Base-by-base conservation (phyloP, 805 yeast species). In the Myxozyma lipomycoides region DNA sequence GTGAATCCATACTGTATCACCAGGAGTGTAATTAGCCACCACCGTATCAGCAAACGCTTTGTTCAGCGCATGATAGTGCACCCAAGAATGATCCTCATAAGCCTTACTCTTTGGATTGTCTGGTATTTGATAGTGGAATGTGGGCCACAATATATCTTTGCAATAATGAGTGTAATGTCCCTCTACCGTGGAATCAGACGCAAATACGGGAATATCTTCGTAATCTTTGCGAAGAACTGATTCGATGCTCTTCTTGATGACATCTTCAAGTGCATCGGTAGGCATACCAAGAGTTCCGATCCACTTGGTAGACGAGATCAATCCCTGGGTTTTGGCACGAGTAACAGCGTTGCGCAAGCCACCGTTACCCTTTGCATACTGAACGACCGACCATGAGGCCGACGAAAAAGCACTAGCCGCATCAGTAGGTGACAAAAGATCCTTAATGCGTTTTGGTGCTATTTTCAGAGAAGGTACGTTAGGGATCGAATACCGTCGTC, bases 131-230 rank as follows among this genome's bases (percentile, higher is more conserved):
- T 93, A 93, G 56, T 81, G 86, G 56, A 93, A 76, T 1, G 96
- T 87, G 28, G 98, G 98, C 98, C 98, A 93, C 55, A 93, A 72
- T 36, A 93, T 86, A 63, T 90, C 95, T 68, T 93, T 93, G 67
- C 97, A 91, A 67, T 85, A 93, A 46, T 87, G 86, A 51, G 81
- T 81, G 67, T 93, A 93, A 64, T 90, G 96, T 19, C 97, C 97
- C 62, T 84, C 85, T 61, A 88, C 87, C 0, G 88, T 81, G 26
- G 79, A 69, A 67, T 93, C 98, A 58, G 78, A 79, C 2, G 91
- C 82, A 52, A 79, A 80, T 1, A 89, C 86, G 0, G 88, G 80
- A n/a, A 56, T 18, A 2, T 37, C 21, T 17, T 32, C 25, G 18
- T 45, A 32, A 17, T 48, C 24, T 53, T 56, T 47, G 6, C 40